Evolutionary conservation across 345 rosid species (phyloP).

Genomic region (Moringa oleifera): DNA sequence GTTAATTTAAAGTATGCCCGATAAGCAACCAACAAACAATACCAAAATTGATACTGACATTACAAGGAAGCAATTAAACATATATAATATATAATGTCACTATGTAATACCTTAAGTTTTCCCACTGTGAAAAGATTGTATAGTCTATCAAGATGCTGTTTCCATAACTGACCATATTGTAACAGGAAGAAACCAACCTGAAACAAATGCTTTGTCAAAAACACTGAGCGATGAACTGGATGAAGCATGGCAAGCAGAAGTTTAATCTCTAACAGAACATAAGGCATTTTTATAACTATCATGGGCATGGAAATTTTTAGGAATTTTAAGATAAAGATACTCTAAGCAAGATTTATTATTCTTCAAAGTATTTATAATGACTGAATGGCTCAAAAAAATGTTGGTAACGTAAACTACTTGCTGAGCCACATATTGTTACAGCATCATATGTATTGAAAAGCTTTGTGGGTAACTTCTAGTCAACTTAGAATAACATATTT

Average conservation of each 20-base stretch:
- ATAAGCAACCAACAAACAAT: not conserved
- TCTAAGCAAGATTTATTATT: not conserved
- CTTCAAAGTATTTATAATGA: no score
- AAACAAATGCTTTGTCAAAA: slow-evolving; percentile 2
- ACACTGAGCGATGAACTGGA: no score
- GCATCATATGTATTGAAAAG: not conserved
- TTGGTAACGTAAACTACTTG: no score
- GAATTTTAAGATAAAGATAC: not conserved
- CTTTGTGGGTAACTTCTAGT: not conserved
- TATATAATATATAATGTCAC: slow-evolving; percentile 1
- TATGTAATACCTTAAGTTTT: slow-evolving; percentile 69
- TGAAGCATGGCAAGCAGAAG: no score
- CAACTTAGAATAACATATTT: no score
- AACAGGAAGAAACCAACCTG: slow-evolving; percentile 94
- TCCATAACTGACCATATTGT: slow-evolving; percentile 75
- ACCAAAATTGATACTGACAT: not conserved
- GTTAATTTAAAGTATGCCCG: not conserved
- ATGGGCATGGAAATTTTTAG: not conserved
- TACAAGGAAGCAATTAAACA: not conserved
- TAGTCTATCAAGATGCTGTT: slow-evolving; percentile 62
- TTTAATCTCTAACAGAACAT: not conserved
- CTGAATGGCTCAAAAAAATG: no score
- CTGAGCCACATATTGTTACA: no score
- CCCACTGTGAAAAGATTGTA: slow-evolving; percentile 60
- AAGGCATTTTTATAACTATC: no score